These are phyloP conservation scores for Mycena rosella DNA, from an alignment of 768 basidiomycete genomes.

Conservation along the genomic window DNA sequence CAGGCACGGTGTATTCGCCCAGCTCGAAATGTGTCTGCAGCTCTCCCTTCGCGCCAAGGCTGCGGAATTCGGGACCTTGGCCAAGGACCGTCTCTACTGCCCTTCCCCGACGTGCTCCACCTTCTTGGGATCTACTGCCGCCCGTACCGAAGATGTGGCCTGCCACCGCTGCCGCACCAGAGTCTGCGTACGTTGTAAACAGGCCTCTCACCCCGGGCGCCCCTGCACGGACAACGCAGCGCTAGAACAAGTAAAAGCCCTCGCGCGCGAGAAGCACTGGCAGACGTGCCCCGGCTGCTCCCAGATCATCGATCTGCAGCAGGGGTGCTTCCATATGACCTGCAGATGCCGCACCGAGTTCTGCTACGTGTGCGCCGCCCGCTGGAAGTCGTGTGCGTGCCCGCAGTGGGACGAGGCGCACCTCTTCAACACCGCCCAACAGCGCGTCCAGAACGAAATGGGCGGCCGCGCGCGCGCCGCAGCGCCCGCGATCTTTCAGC, in stretches of 20 bases:
- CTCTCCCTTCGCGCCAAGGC: constrained; percentile 56
- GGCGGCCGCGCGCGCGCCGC: constrained; percentile 42
- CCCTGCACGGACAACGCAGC: constrained; percentile 59
- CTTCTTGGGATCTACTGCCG: constrained; percentile 61
- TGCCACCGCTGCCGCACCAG: constrained; percentile 57
- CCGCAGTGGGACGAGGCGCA: constrained; percentile 73
- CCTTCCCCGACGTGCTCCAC: constrained; percentile 62
- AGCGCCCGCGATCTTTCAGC: constrained; percentile 47
- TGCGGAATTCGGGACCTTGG: constrained; percentile 59
- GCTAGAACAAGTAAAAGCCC: constrained; percentile 55
- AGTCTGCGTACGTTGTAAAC: constrained; percentile 66
- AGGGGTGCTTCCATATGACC: constrained; percentile 76
- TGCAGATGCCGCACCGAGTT: constrained; percentile 71
- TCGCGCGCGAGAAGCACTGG: constrained; percentile 64
- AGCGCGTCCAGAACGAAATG: constrained; percentile 58
- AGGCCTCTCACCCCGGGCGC: constrained; percentile 53
- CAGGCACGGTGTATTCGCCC: constrained; percentile 45
- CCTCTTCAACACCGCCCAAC: constrained; percentile 56
- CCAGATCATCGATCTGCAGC: constrained; percentile 65
- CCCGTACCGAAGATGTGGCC: constrained; percentile 33
- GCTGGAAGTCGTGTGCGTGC: constrained; percentile 74
- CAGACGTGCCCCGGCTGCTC: constrained; percentile 74
- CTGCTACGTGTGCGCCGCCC: constrained; percentile 73
- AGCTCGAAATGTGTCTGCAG: constrained; percentile 32
- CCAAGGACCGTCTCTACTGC: constrained; percentile 63